These are phyloP conservation scores for Saxophila tyrrhenica DNA, from an alignment of 495 filamentous ascomycete species.

Conservation along the genomic window DNA sequence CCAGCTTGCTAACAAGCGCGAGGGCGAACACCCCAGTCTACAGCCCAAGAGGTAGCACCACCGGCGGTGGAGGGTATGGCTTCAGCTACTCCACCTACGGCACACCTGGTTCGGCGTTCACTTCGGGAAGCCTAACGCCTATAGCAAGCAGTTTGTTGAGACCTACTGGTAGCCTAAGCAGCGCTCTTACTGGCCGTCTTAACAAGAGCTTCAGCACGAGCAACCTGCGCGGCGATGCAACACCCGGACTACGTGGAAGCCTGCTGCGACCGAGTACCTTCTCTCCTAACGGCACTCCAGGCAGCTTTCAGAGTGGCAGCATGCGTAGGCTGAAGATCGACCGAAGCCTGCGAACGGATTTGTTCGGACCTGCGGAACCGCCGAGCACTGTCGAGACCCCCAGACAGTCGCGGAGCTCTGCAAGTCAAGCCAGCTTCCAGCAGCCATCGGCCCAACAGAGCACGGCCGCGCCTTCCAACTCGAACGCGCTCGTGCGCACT, in stretches of 20 bases:
- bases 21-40: conserved; percentile 66
- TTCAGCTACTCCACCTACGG: conserved; percentile 86
- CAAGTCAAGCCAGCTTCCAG: conserved; percentile 87
- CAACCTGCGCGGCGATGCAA: conserved; percentile 55
- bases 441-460: conserved; percentile 28
- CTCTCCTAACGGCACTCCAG: conserved; percentile 49
- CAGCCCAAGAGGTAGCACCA: conserved; percentile 14
- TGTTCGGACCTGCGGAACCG: conserved; percentile 42
- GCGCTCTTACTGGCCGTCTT: conserved; percentile 32
- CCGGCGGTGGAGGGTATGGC: conserved; percentile 58
- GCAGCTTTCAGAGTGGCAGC: conserved; percentile 50
- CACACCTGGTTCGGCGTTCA: conserved; percentile 60
- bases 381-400: conserved; percentile 27
- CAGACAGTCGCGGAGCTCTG: conserved; percentile 36
- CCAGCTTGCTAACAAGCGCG: conserved; percentile 50
- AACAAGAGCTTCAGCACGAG: conserved; percentile 55
- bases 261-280: conserved; percentile 79
- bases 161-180: conserved; percentile 45
- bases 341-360: conserved; percentile 63
- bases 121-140: conserved; percentile 55
- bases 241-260: conserved; percentile 63
- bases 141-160: conserved; percentile 54
- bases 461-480: neutral
- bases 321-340: conserved; percentile 88
- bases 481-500: conserved; percentile 14